Percentiles rank a stretch among this genome's conserved stretches.
phyloP scores from a whole-genome alignment of 2,329 filamentous ascomycete species.

The Penicillium sclerotigenum region DNA sequence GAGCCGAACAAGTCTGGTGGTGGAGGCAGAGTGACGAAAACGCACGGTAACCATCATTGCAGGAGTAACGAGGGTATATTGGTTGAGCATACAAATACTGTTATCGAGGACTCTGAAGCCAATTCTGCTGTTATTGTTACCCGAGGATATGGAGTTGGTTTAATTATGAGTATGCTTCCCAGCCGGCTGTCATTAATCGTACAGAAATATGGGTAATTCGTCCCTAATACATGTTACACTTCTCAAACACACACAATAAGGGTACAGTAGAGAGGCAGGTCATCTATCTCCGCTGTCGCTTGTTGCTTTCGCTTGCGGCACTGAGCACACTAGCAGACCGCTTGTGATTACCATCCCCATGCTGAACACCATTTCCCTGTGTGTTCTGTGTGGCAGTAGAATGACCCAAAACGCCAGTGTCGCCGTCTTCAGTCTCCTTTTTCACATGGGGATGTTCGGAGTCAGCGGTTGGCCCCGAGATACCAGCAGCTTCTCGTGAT shows the following conservation, averaged over 20 bases:
- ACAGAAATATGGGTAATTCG: conserved; percentile 29
- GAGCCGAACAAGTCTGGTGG: conserved; percentile 20
- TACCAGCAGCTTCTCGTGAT: conserved; percentile 27
- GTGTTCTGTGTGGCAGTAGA: conserved; percentile 13
- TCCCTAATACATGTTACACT: conserved; percentile 17
- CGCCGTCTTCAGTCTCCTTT: conserved; percentile 34
- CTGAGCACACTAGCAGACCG: conserved; percentile 81
- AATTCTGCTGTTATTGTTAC: conserved; percentile 17
- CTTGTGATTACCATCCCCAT: conserved; percentile 54
- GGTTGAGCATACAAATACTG: not conserved
- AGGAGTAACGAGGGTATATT: not conserved
- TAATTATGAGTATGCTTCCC: conserved; percentile 13
- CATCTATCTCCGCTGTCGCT: conserved; percentile 47
- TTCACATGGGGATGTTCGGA: conserved; percentile 33
- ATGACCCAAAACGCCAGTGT: conserved; percentile 12
- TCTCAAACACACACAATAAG: not conserved
- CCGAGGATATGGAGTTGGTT: conserved; percentile 7
- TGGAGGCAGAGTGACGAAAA: conserved; percentile 8
- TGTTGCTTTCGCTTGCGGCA: conserved; percentile 59
- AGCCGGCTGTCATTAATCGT: conserved; percentile 32
- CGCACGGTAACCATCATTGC: not conserved
- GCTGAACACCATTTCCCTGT: conserved; percentile 4
- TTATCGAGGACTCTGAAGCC: not conserved
- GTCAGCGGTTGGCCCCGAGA: conserved; percentile 1
- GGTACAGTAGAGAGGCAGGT: not conserved